A percentile compares a stretch with the other conserved stretches of the same genome.
phyloP scores from a whole-genome alignment of 2,329 filamentous ascomycete genomes.

The Fusarium verrucosum region DNA sequence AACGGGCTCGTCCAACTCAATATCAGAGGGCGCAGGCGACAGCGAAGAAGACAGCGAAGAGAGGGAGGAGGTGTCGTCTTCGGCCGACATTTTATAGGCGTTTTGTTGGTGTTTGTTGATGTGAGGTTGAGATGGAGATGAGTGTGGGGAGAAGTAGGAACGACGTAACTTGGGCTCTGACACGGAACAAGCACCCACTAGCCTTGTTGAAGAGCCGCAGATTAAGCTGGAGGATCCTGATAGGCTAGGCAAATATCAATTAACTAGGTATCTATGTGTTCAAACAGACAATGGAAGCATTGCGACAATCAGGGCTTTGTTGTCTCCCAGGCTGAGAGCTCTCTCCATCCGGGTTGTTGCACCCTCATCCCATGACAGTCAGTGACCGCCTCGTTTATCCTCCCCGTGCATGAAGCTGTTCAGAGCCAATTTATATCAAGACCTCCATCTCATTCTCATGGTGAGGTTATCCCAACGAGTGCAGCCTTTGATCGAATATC shows the following conservation, averaged over 20 bases:
- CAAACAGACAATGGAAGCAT: constrained; percentile 26
- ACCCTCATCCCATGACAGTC: neutral
- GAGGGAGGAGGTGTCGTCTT: constrained; percentile 71
- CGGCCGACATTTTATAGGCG: constrained; percentile 61
- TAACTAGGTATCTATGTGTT: constrained; percentile 29
- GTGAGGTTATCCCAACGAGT: constrained; percentile 7
- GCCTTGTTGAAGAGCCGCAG: constrained; percentile 45
- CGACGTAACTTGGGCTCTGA: constrained; percentile 44
- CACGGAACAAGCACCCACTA: constrained; percentile 47
- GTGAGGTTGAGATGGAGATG: constrained; percentile 43
- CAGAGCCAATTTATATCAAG: neutral
- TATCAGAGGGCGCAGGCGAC: constrained; percentile 56
- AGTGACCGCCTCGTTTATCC: neutral
- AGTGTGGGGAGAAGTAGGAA: constrained; percentile 47
- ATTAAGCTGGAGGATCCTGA: constrained; percentile 45
- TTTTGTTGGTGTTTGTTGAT: constrained; percentile 41
- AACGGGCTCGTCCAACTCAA: constrained; percentile 60
- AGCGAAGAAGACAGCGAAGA: constrained; percentile 65
- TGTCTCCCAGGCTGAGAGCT: neutral
- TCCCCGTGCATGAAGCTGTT: constrained; percentile 6
- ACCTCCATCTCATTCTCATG: neutral
- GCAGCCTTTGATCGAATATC: neutral
- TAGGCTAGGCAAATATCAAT: constrained; percentile 45
- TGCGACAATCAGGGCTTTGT: constrained; percentile 18
- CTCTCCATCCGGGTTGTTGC: neutral